Base-by-base conservation (phyloP, 768 basidiomycete species). In the Suillus alpinus region DNA sequence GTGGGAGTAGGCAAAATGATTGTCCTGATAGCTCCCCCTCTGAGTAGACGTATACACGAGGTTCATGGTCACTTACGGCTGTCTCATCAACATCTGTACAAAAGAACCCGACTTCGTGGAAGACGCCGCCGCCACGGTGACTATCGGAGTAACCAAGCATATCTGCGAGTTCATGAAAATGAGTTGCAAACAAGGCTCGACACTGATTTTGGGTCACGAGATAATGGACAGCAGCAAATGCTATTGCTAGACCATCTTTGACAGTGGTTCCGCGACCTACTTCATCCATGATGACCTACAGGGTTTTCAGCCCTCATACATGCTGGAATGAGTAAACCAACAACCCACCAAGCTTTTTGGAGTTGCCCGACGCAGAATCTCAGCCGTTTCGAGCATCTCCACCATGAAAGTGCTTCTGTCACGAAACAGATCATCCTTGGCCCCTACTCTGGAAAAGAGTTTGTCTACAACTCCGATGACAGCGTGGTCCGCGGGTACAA, bases 251-350 rank as follows among this genome's bases (percentile, higher is more conserved):
- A 10, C 96, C 96, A 68, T 97, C 95, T 62, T 86, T 86, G 8
- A 95, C 86, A 0, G 95, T 95, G 6, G 96, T 98, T 37, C 96
- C 96, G 66, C 96, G 79, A 6, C 96, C 96, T n/a, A 99, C 95
- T 78, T 99, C 96, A 71, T 99, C 96, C 93, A 99, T 95, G 63
- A 99, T 95, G n/a, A 98, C 91, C 93, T 95, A 66, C 26, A 47
- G 31, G 36, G 60, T 58, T 5, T 67, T 39, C 46, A 46, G 40
- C 40, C 9, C 37, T 36, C 23, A 40, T 16, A 29, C 39, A 53
- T 13, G 16, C 31, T 23, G 18, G 37, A 51, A 56, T 18, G 34
- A 29, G 20, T 53, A 55, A 36, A 62, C 0, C 6, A 18, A 40
- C 29, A 13, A 75, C 86, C 63, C 67, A 94, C 95, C 58, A 99